Percentiles rank a stretch among this genome's conserved stretches.
Conservation (phyloP, 75 land plant genomes). For the Isoetes taiwanensis region DNA sequence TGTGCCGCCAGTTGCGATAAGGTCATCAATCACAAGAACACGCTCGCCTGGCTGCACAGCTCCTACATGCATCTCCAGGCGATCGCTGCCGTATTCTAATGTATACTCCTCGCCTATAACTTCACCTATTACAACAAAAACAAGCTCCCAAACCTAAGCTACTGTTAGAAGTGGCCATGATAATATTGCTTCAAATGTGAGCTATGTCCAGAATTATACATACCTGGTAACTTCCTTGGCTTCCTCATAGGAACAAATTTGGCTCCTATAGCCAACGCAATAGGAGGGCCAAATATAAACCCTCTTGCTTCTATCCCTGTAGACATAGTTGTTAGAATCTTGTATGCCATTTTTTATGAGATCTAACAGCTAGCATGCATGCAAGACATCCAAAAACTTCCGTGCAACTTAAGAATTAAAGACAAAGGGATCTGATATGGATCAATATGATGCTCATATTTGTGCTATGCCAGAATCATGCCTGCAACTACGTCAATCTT, state of each 20-base stretch:
- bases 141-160: background rate
- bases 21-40: constrained; percentile 69
- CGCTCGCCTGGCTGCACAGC: constrained; percentile 76
- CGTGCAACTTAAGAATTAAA: too few species aligned
- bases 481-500: constrained; percentile 9
- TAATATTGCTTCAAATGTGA: background rate
- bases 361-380: too few species aligned
- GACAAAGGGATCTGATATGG: background rate
- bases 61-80: constrained; percentile 90
- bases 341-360: too few species aligned
- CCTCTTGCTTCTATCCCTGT: constrained; percentile 89
- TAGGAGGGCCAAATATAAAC: constrained; percentile 84
- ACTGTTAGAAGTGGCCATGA: background rate
- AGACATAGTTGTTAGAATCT: too few species aligned
- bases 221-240: constrained; percentile 71
- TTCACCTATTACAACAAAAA: constrained; percentile 34
- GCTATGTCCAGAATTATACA: too few species aligned
- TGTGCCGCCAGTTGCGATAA: constrained; percentile 90
- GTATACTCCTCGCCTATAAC: constrained; percentile 75
- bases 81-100: constrained; percentile 80
- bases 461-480: background rate
- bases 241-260: constrained; percentile 79
- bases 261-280: constrained; percentile 85
- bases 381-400: too few species aligned
- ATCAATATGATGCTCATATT: background rate